Evolutionary conservation across 2,329 filamentous ascomycete species (phyloP).

Genomic region (Pyrenochaeta sp.): DNA sequence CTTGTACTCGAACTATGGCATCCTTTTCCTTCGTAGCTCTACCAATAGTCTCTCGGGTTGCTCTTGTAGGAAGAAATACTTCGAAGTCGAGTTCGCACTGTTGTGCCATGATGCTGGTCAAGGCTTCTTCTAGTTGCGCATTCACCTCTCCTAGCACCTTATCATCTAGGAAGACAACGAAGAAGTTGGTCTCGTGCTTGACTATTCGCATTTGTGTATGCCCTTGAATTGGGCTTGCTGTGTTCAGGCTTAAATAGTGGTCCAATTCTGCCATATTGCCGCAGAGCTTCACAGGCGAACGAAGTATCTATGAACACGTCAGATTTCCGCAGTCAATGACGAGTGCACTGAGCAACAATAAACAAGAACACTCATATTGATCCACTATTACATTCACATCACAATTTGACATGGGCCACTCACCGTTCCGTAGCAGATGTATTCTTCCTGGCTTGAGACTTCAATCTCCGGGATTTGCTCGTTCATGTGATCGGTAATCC

Average conservation of each 20-base stretch:
- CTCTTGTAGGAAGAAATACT: constrained; percentile 27
- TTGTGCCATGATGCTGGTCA: constrained; percentile 23
- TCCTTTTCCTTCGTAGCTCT: constrained; percentile 32
- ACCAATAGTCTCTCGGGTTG: constrained; percentile 32
- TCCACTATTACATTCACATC: too few species aligned
- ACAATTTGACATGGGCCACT: neutral
- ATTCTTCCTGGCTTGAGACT: constrained; percentile 2
- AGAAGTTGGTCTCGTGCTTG: constrained; percentile 14
- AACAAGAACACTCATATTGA: too few species aligned
- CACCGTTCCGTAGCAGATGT: constrained; percentile 38
- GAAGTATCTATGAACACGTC: constrained; percentile 19
- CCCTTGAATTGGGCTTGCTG: constrained; percentile 17
- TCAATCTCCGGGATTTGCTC: constrained; percentile 1
- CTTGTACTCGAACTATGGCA: constrained; percentile 34
- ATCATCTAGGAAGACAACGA: constrained; percentile 24
- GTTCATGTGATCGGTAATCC: constrained; percentile 12
- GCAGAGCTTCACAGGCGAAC: constrained; percentile 24
- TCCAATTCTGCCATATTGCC: constrained; percentile 36
- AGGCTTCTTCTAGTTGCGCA: constrained; percentile 24
- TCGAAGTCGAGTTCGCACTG: constrained; percentile 27
- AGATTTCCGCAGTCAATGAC: neutral
- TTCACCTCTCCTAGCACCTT: constrained; percentile 27
- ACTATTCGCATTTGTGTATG: constrained; percentile 24
- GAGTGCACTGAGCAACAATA: too few species aligned
- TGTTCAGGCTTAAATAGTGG: constrained; percentile 9